These are phyloP conservation scores for Xylaria sp. DNA, from an alignment of 2,329 filamentous ascomycete species.

Conservation along the genomic window DNA sequence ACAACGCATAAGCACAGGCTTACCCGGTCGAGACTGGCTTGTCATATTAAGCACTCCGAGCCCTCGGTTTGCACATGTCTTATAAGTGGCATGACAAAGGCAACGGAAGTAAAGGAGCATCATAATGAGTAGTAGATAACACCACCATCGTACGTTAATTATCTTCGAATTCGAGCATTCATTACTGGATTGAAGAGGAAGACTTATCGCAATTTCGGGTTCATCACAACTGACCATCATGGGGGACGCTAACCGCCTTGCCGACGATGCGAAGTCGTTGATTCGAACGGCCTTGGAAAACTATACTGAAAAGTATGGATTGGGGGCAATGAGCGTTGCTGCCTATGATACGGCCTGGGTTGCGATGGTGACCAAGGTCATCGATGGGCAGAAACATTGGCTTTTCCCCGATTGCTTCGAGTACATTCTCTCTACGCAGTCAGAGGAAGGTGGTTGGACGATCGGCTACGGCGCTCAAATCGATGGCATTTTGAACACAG, in stretches of 20 bases:
- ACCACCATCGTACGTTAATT: slow-evolving; percentile 28
- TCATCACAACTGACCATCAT: slow-evolving; percentile 16
- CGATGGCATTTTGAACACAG: slow-evolving; percentile 44
- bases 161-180: slow-evolving; percentile 2
- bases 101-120: slow-evolving; percentile 7
- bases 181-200: slow-evolving; percentile 11
- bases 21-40: slow-evolving; percentile 16
- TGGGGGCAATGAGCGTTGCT: slow-evolving; percentile 38
- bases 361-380: slow-evolving; percentile 36
- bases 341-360: slow-evolving; percentile 47
- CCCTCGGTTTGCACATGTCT: slow-evolving; percentile 5
- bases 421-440: slow-evolving; percentile 38
- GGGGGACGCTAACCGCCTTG: slow-evolving; percentile 23
- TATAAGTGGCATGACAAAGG: slow-evolving; percentile 7
- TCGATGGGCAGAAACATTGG: slow-evolving; percentile 32
- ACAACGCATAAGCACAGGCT: slow-evolving; percentile 17
- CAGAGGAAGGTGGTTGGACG: slow-evolving; percentile 38
- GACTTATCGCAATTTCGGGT: neutral
- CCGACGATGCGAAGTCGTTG: slow-evolving; percentile 29
- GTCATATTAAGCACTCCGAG: slow-evolving; percentile 26
- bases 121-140: slow-evolving; percentile 22
- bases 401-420: slow-evolving; percentile 43
- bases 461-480: slow-evolving; percentile 33
- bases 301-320: slow-evolving; percentile 29
- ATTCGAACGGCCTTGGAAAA: slow-evolving; percentile 26